phyloP scores from a whole-genome alignment of 306 rosid genomes.

The Lathyrus oleraceus region DNA sequence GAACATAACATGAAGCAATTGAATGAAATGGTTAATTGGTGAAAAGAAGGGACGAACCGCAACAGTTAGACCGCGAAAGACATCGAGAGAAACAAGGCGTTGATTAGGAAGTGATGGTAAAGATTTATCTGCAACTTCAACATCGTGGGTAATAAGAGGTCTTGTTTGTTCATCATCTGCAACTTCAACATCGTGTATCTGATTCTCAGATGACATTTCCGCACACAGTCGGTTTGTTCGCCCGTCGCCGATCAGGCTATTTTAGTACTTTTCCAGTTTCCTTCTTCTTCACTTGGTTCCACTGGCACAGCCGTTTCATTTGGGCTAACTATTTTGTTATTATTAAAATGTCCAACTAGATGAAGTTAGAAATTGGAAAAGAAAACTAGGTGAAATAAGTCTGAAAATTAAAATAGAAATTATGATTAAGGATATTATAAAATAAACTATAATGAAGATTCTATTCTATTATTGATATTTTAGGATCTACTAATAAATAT shows the following conservation, averaged over 20 bases:
- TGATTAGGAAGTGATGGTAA: conserved; percentile 42
- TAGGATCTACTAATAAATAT: no score
- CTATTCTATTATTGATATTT: no score
- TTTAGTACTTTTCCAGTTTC: not conserved
- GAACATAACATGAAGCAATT: not conserved
- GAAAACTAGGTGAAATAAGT: not conserved
- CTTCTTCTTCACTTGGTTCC: not conserved
- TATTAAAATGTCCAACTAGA: not conserved
- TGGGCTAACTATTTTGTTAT: no score
- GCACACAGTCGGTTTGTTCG: not conserved
- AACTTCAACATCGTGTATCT: conserved; percentile 41
- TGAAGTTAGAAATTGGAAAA: not conserved
- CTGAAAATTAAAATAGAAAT: not conserved
- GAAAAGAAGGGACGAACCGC: conserved; percentile 48
- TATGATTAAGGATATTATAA: not conserved
- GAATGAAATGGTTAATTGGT: not conserved
- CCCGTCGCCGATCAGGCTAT: not conserved
- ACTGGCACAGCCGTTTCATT: no score
- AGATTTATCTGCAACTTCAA: conserved; percentile 35
- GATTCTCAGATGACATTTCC: conserved; percentile 42
- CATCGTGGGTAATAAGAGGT: conserved; percentile 34
- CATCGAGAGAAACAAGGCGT: conserved; percentile 79
- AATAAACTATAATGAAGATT: no score
- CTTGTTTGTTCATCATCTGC: conserved; percentile 36
- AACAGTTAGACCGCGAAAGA: conserved; percentile 77